Conservation (phyloP, 805 yeast genomes). For the Phaffomyces thermotolerans region DNA sequence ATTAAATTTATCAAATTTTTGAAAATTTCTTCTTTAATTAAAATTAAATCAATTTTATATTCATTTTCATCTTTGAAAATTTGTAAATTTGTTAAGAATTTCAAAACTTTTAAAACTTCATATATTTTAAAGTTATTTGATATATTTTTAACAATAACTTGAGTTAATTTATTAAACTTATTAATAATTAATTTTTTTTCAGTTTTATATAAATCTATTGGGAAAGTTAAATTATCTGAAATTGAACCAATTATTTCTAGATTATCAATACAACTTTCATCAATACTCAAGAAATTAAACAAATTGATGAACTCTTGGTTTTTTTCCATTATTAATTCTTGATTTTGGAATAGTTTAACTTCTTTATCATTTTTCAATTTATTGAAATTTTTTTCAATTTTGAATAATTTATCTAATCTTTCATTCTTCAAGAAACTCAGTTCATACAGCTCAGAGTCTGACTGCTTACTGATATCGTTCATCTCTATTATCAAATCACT, state of each 20-base stretch:
- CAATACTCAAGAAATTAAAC: constrained; percentile 7
- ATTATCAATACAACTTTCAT: constrained; percentile 2
- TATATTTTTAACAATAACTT: not conserved
- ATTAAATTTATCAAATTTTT: constrained; percentile 1
- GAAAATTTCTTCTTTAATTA: not conserved
- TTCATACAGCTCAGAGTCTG: constrained; percentile 17
- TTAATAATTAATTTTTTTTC: constrained; percentile 1
- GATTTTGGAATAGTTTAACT: not conserved
- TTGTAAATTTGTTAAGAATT: constrained; percentile 1
- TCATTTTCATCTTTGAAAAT: constrained; percentile 1
- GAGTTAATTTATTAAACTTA: constrained; percentile 2
- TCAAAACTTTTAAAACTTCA: constrained; percentile 5
- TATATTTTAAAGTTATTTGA: constrained; percentile 1
- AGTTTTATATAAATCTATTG: constrained; percentile 1
- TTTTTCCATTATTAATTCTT: not conserved
- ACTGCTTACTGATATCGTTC: constrained; percentile 13
- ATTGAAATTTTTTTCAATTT: constrained; percentile 13
- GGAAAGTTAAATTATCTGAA: constrained; percentile 1
- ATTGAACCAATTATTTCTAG: constrained; percentile 1
- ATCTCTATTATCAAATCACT: constrained; percentile 22
- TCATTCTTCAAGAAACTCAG: constrained; percentile 15
- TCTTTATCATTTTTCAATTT: constrained; percentile 1
- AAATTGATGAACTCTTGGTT: constrained; percentile 4
- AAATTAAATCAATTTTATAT: constrained; percentile 1
- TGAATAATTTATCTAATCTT: constrained; percentile 8